Conservation (phyloP, 371 early-diverging fungal species). For the Furculomyces boomerangus region DNA sequence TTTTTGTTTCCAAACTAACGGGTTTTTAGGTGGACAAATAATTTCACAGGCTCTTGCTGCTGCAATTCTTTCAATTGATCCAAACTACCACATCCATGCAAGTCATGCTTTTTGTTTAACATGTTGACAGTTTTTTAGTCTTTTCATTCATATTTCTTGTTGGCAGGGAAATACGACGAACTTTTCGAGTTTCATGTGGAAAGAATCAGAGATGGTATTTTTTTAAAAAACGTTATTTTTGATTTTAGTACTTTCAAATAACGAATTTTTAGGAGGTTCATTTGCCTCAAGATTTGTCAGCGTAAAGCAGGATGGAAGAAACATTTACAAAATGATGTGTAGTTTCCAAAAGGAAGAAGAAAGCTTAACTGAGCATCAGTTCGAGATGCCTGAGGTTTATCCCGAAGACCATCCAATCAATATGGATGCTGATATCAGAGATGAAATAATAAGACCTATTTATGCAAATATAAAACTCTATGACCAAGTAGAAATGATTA, state of each 20-base stretch:
- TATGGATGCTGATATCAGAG: too few species aligned
- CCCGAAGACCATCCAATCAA: background rate
- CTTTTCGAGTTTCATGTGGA: background rate
- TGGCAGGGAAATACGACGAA: background rate
- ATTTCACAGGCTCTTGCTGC: background rate
- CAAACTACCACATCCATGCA: background rate
- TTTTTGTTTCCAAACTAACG: too few species aligned
- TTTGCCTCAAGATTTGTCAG: slow-evolving; percentile 28
- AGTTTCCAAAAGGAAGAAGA: slow-evolving; percentile 31
- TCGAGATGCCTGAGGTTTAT: background rate
- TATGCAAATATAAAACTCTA: background rate
- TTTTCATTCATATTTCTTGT: background rate
- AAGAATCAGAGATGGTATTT: background rate
- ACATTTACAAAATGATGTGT: slow-evolving; percentile 27
- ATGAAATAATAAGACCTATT: too few species aligned
- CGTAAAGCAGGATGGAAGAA: slow-evolving; percentile 30
- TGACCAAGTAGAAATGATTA: background rate
- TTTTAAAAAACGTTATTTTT: background rate
- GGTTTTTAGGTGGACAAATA: background rate
- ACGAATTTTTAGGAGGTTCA: slow-evolving; percentile 15
- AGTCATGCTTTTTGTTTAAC: too few species aligned
- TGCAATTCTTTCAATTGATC: background rate
- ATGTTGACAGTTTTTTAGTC: too few species aligned
- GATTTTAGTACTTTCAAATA: background rate
- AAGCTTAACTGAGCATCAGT: slow-evolving; percentile 26